Conservation (phyloP, 2,329 filamentous ascomycete genomes). For the Penicillium digitatum region DNA sequence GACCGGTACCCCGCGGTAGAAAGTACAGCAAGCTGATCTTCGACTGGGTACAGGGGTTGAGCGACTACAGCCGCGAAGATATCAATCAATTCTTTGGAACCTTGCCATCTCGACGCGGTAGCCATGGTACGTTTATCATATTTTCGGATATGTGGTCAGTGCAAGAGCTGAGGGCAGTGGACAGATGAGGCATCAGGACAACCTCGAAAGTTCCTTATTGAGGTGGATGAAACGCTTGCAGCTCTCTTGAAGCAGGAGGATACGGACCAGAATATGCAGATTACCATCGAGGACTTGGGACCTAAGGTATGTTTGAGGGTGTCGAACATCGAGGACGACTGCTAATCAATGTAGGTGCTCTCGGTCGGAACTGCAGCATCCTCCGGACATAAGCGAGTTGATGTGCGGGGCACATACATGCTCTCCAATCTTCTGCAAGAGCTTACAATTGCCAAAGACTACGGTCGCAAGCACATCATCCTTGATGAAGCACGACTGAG, state of each 20-base stretch:
- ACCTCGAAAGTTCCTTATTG: slow-evolving; percentile 76
- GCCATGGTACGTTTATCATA: slow-evolving; percentile 38
- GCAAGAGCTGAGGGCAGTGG: slow-evolving; percentile 13
- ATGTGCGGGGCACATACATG: slow-evolving; percentile 95
- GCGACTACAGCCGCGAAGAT: slow-evolving; percentile 36
- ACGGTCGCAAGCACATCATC: slow-evolving; percentile 82
- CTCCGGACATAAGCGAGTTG: slow-evolving; percentile 79
- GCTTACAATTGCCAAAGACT: slow-evolving; percentile 85
- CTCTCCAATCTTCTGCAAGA: slow-evolving; percentile 95
- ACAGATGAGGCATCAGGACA: slow-evolving; percentile 68
- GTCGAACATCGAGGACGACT: not conserved
- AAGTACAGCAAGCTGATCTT: slow-evolving; percentile 14
- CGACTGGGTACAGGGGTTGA: slow-evolving; percentile 30
- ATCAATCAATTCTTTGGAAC: slow-evolving; percentile 35
- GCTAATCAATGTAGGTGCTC: slow-evolving; percentile 59
- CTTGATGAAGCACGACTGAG: slow-evolving; percentile 87
- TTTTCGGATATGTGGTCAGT: not conserved
- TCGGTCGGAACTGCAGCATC: slow-evolving; percentile 80
- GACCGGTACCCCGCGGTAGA: slow-evolving; percentile 12
- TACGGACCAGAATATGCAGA: slow-evolving; percentile 90
- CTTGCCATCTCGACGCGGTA: slow-evolving; percentile 39
- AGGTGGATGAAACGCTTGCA: slow-evolving; percentile 78
- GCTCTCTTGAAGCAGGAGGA: slow-evolving; percentile 81
- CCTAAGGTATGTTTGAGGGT: slow-evolving; percentile 63
- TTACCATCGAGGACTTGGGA: slow-evolving; percentile 92